Evolutionary conservation across 1,284 basidiomycete genomes (phyloP), one percentile per base, ranked within the genome.

Genomic region (Cronartium ribicola): DNA sequence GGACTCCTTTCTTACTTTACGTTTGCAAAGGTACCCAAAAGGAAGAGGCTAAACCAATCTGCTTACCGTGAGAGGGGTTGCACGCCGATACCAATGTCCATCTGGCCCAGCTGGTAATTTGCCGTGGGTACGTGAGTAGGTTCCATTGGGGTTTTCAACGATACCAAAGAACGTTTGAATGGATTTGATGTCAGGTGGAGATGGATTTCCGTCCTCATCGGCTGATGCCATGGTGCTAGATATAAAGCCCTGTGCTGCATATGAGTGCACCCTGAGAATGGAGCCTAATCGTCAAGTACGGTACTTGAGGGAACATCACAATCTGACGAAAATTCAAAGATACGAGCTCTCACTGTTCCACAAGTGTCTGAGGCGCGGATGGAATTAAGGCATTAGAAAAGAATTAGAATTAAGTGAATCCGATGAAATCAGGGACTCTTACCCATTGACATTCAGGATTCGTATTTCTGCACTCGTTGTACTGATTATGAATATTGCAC

Each of bases 371-470:
- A 20, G 7, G 14, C 20, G 36, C 6, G 48, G 14, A 55, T 20
- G 5, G 36, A n/a, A 57, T n/a, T 20, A 55, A n/a, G 5, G 20
- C 10, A 7, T 57, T 11, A 57, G 4, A 6, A 22, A 20, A 3
- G 4, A 8, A 10, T 57, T 55, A 3, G 17, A 20, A 1, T 22
- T 57, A 2, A 2, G 17, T 22, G 17, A 20, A 1, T 22, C 36
- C 20, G 1, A 11, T 5, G 20, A 2, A 57, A 57, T 4, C 2
- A 22, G n/a, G 6, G 55, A 22, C 11, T 4, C 55, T 57, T 57
- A 57, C 55, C 55, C 55, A 57, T 57, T 57, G 55, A 57, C 55
- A 57, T 4, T 57, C 2, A 4, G 55, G 55, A 8, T 57, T 57
- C 8, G 20, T 57, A 11, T 57, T 22, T 20, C 55, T 20, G n/a